These are phyloP conservation scores for Colletotrichum tamarilloi DNA, from an alignment of 2,329 filamentous ascomycete genomes.

Conservation along the genomic window DNA sequence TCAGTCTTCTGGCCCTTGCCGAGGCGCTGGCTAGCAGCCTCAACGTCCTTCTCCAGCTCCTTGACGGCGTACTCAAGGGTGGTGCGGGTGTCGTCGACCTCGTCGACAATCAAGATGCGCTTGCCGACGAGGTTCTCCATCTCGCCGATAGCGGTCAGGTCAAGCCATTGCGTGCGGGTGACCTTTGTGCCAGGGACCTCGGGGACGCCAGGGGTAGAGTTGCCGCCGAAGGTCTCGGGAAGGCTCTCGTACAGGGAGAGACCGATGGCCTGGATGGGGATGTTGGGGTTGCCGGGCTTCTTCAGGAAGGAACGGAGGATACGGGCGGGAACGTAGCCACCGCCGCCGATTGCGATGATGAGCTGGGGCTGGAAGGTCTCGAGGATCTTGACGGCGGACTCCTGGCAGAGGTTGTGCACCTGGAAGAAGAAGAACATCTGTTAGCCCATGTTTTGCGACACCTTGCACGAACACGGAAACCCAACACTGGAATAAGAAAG, in stretches of 20 bases:
- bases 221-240: conserved; percentile 62
- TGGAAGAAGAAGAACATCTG: conserved; percentile 49
- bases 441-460: background rate
- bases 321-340: conserved; percentile 95
- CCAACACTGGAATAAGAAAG: background rate
- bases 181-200: conserved; percentile 93
- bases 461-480: background rate
- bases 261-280: conserved; percentile 98
- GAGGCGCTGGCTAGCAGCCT: conserved; percentile 78
- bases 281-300: conserved; percentile 86
- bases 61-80: conserved; percentile 94
- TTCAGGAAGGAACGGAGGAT: conserved; percentile 99
- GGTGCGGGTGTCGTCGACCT: conserved; percentile 95
- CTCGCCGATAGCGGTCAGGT: conserved; percentile 82
- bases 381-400: conserved; percentile 84
- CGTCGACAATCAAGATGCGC: conserved; percentile 91
- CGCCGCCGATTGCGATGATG: conserved; percentile 98
- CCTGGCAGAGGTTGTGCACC: conserved; percentile 98
- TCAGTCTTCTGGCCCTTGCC: conserved; percentile 75
- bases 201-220: conserved; percentile 60
- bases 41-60: conserved; percentile 95
- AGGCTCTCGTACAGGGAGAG: conserved; percentile 96
- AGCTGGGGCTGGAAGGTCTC: conserved; percentile 90
- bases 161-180: conserved; percentile 97
- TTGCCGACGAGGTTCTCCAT: conserved; percentile 93